Conservation (phyloP, 2,329 filamentous ascomycete genomes). For the Colletotrichum destructivum region DNA sequence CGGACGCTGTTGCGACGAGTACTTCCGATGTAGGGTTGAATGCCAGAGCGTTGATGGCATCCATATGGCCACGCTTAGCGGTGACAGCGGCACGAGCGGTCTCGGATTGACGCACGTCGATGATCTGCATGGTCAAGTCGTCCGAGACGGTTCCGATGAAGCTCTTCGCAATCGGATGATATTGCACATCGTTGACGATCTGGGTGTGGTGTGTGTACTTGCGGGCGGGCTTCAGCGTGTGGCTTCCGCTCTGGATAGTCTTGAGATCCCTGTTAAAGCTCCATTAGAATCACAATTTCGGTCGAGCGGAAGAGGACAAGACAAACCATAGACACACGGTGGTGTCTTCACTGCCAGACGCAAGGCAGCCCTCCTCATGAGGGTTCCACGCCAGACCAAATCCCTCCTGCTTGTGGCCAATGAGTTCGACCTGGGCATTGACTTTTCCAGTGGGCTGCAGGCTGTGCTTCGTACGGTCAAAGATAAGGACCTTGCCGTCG, state of each 20-base stretch:
- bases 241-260: slow-evolving; percentile 79
- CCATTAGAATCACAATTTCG: slow-evolving; percentile 39
- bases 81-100: slow-evolving; percentile 78
- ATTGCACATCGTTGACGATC: slow-evolving; percentile 97
- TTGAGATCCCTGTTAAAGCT: slow-evolving; percentile 78
- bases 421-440: slow-evolving; percentile 86
- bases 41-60: slow-evolving; percentile 95
- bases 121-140: slow-evolving; percentile 91
- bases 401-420: slow-evolving; percentile 89
- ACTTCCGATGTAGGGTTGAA: slow-evolving; percentile 96
- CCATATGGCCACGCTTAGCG: slow-evolving; percentile 82
- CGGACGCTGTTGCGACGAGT: slow-evolving; percentile 91
- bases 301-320: background rate
- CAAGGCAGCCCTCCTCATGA: slow-evolving; percentile 83
- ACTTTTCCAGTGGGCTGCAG: slow-evolving; percentile 81
- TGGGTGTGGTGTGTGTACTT: slow-evolving; percentile 91
- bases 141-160: slow-evolving; percentile 96
- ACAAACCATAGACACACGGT: slow-evolving; percentile 91
- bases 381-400: slow-evolving; percentile 96
- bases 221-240: slow-evolving; percentile 77
- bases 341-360: slow-evolving; percentile 91
- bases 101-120: slow-evolving; percentile 83
- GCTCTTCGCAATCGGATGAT: slow-evolving; percentile 87
- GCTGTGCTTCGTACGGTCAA: slow-evolving; percentile 95
- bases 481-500: slow-evolving; percentile 90